Evolutionary conservation across 2,329 filamentous ascomycete genomes (phyloP).

Genomic region (Sclerotinia borealis): DNA sequence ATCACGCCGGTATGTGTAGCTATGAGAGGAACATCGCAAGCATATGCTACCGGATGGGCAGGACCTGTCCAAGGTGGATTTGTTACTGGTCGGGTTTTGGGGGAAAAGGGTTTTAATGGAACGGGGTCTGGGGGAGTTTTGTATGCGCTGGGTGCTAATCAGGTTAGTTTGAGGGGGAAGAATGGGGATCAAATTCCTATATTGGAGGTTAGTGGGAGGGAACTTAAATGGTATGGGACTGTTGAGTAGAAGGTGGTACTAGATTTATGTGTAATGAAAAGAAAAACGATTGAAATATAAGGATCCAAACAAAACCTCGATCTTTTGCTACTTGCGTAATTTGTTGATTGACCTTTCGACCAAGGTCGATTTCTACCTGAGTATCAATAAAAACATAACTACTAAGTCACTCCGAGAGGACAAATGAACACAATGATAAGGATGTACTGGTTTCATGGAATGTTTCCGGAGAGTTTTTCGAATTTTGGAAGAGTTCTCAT

Average conservation of each 20-base stretch:
- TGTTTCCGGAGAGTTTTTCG: too few relatives aligned
- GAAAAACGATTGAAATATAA: too few relatives aligned
- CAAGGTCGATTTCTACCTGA: too few relatives aligned
- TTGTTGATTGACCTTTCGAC: too few relatives aligned
- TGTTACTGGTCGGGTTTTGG: neutral
- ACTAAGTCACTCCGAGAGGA: too few relatives aligned
- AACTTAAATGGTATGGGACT: slow-evolving; percentile 2
- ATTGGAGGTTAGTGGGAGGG: neutral
- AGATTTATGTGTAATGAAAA: neutral
- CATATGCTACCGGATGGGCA: neutral
- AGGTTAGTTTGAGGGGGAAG: neutral
- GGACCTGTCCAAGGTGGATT: neutral
- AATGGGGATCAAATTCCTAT: neutral
- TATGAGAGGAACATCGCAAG: neutral
- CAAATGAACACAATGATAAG: too few relatives aligned
- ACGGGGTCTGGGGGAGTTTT: slow-evolving; percentile 14
- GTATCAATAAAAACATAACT: too few relatives aligned
- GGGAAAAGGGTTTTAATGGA: neutral
- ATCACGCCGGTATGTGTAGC: slow-evolving; percentile 18
- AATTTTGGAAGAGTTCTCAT: too few relatives aligned
- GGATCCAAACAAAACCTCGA: too few relatives aligned
- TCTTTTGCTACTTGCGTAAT: neutral
- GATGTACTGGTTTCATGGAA: too few relatives aligned
- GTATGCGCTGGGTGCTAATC: slow-evolving; percentile 19
- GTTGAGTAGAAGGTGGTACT: neutral